Evolutionary conservation across 345 rosid species (phyloP).

Genomic region (Pugionium dolabratum): DNA sequence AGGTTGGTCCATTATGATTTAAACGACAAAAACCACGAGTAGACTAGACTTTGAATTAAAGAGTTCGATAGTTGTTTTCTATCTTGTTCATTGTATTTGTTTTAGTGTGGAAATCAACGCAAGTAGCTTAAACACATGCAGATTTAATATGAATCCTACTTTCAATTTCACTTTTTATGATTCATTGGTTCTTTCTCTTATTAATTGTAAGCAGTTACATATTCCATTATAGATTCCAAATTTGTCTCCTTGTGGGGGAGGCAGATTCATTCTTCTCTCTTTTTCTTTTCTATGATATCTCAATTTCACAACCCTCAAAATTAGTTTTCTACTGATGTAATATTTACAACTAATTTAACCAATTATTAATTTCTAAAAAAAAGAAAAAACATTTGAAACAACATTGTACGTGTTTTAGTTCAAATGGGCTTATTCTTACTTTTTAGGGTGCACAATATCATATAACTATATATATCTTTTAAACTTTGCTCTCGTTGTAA

Average conservation of each 20-base stretch:
- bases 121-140: background rate
- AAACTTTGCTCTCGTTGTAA: no score
- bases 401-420: no score
- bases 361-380: no score
- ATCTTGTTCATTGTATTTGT: background rate
- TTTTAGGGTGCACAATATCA: no score
- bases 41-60: background rate
- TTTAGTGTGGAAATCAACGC: background rate
- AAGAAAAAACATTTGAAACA: no score
- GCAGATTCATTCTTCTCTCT: constrained; percentile 16
- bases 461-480: no score
- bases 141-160: constrained; percentile 12
- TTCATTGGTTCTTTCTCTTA: constrained; percentile 23
- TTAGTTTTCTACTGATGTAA: constrained; percentile 24
- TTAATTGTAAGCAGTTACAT: constrained; percentile 13
- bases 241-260: constrained; percentile 42
- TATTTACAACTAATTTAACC: background rate
- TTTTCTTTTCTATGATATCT: constrained; percentile 22
- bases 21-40: background rate
- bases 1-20: no score
- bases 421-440: constrained; percentile 4
- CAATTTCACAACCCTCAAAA: constrained; percentile 20
- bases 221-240: constrained; percentile 31
- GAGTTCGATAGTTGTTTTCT: constrained; percentile 4
- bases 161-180: background rate